Conservation (phyloP, 306 rosid species). For the Pterocarpus macrocarpus region DNA sequence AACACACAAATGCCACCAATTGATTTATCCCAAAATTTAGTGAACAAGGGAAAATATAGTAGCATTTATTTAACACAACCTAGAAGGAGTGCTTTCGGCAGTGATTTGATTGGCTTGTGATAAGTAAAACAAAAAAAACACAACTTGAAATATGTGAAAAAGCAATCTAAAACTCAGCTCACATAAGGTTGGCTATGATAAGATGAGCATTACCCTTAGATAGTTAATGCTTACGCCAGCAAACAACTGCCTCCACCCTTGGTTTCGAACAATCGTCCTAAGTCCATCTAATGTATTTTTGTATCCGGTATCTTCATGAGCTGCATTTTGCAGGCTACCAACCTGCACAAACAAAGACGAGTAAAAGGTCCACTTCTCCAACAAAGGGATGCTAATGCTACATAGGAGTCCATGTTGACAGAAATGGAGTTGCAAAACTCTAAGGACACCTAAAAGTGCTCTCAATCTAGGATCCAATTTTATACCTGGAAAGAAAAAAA, state of each 20-base stretch:
- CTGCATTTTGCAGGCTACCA: slow-evolving; percentile 63
- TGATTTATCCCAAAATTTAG: too few species aligned
- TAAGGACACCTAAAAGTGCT: slow-evolving; percentile 4
- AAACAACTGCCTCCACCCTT: slow-evolving; percentile 93
- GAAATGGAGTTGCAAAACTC: slow-evolving; percentile 13
- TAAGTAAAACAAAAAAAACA: too few species aligned
- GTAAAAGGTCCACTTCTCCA: slow-evolving; percentile 2
- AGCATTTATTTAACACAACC: neutral
- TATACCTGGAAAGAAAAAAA: neutral
- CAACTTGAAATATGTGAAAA: slow-evolving; percentile 15
- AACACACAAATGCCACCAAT: slow-evolving; percentile 12
- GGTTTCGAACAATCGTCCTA: slow-evolving; percentile 65
- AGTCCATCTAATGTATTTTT: slow-evolving; percentile 77
- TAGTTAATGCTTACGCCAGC: slow-evolving; percentile 95
- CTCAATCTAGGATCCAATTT: neutral
- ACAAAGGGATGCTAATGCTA: slow-evolving; percentile 13
- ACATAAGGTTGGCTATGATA: slow-evolving; percentile 32
- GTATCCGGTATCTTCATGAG: slow-evolving; percentile 61
- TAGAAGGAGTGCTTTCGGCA: neutral
- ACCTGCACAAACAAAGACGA: slow-evolving; percentile 64
- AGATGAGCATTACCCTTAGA: slow-evolving; percentile 73
- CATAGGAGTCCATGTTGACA: slow-evolving; percentile 4
- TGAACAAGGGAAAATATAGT: neutral
- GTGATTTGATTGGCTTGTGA: too few species aligned
- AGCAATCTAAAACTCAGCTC: slow-evolving; percentile 23